Evolutionary conservation across 1,284 basidiomycete genomes (phyloP), one percentile per base, ranked within the genome.

Genomic region (Leccinum subspadiceum): DNA sequence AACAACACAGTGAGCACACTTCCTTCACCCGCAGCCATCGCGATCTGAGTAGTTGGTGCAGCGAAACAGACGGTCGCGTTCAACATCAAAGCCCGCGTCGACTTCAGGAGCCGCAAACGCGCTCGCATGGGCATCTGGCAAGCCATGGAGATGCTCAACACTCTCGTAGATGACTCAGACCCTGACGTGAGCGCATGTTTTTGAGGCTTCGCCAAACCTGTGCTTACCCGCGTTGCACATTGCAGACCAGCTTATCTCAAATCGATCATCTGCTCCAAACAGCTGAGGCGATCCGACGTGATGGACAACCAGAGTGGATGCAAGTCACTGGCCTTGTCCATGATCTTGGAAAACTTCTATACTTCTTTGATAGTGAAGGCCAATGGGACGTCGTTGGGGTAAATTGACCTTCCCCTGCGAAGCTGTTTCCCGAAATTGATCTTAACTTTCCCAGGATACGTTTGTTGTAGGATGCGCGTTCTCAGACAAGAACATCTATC

Each of bases 351-450:
- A 95, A 95, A 72, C 81, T 95, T 7, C 76, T 94, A 13, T 84
- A 85, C 73, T 81, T 94, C 66, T 93, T 93, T 74, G 91, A 89
- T 12, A 89, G 90, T 3, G 79, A 91, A 53, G 92, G 93, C 5
- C 93, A 95, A 75, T 96, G 93, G 94, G 93, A 94, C 65, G 93
- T 95, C 55, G 93, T 94, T 37, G 93, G 90, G 56, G 88, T 90
- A 73, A 71, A 13, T 58, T 56, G 54, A 49, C 10, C 41, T 22
- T 31, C 35, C 35, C 50, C 39, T 13, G 26, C 13, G 44, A 12
- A 17, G 1, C 15, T 13, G 0, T 22, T 59, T 59, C 53, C 56
- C 60, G 59, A 53, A 66, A 24, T 64, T 63, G 12, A 65, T 62
- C 29, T 57, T 17, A 50, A 54, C 12, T 62, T 61, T 58, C 48